phyloP scores from a whole-genome alignment of 495 filamentous ascomycete species.

The Haplographium delicatum region DNA sequence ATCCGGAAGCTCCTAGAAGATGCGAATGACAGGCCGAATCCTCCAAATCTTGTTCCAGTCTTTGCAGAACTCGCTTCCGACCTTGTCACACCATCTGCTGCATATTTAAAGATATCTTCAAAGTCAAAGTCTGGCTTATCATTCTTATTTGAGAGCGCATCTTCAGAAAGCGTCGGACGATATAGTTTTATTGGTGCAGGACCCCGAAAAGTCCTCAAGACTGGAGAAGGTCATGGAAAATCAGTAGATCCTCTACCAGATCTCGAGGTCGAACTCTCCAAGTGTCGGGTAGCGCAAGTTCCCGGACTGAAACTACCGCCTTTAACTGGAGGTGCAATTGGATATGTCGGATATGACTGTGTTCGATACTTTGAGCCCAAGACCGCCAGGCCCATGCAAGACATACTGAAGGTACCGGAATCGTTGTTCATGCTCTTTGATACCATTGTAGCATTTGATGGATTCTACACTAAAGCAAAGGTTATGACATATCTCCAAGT shows the following conservation, averaged over 20 bases:
- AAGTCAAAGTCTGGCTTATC: constrained; percentile 64
- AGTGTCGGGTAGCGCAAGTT: constrained; percentile 71
- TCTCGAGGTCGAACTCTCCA: constrained; percentile 71
- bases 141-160: constrained; percentile 92
- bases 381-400: constrained; percentile 79
- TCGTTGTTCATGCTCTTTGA: constrained; percentile 97
- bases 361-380: constrained; percentile 96
- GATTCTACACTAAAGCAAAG: constrained; percentile 88
- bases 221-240: constrained; percentile 80
- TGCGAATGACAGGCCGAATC: constrained; percentile 42
- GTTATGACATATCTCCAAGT: constrained; percentile 83
- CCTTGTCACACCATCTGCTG: constrained; percentile 82
- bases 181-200: constrained; percentile 94
- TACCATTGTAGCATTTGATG: constrained; percentile 90
- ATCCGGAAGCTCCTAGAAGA: constrained; percentile 50
- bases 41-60: constrained; percentile 80
- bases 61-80: constrained; percentile 85
- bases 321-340: constrained; percentile 85
- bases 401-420: constrained; percentile 83
- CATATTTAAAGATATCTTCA: constrained; percentile 81
- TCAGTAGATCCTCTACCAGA: constrained; percentile 75
- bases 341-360: constrained; percentile 96
- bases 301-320: constrained; percentile 77
- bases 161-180: constrained; percentile 85
- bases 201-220: constrained; percentile 79